Base-by-base conservation (phyloP, 371 early-diverging fungal species). In the Apophysomyces trapeziformis region DNA sequence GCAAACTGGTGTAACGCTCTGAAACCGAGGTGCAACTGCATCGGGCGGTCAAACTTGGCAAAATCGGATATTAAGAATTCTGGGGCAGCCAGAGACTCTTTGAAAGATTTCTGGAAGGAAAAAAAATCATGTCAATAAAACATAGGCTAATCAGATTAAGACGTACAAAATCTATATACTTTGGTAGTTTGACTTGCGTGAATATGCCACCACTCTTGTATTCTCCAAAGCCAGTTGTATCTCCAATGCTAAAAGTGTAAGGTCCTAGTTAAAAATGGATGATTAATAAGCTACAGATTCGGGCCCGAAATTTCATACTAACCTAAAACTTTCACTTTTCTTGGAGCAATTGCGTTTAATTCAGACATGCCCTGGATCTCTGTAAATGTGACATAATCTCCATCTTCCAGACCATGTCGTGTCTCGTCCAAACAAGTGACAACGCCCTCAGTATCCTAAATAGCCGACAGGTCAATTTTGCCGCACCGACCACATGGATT, bases 351-450 rank as follows among this genome's bases (percentile, higher is more conserved):
- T 36, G 81, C 89, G 67, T 99, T 98, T 61, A 98, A 81, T 68
- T 89, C 89, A 44, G 82, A 83, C 96, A 98, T 97, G 36, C 99
- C 99, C 75, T 93, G 79, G 16, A 99, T 77, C 73, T 99, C 98
- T 32, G 85, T 83, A 74, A 99, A 99, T 4, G 94, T 94, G 41
- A 99, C 99, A 75, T 85, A 89, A 72, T 97, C 97, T 7, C 99
- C 99, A 74, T 97, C 98, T 73, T 96, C 97, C 16, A 99, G 83
- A 21, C 97, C 97, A 76, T 99, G 99, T 47, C 99, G 89, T 14
- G 93, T 90, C 69, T 98, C 96, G 71, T 99, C 99, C 69, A 99
- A 80, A 74, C 96, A 96, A 14, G 97, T 95, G 21, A 99, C 96
- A 61, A 96, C 89, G 61, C 95, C 95, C 59, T 96, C 94, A 18